Conservation (phyloP, 495 filamentous ascomycete species). For the Bacidia gigantensis region DNA sequence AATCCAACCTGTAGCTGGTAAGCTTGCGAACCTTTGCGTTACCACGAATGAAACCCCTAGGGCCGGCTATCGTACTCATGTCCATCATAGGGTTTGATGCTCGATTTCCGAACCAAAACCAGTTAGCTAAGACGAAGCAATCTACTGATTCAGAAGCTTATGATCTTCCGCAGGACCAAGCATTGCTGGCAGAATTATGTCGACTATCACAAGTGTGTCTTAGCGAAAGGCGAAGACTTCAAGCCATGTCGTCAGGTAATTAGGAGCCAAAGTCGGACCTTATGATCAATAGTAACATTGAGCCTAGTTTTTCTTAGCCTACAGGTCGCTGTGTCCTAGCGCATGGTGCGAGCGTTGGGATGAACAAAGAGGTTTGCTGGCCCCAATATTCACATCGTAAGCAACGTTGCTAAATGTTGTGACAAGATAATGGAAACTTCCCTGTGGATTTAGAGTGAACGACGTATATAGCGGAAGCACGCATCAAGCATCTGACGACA, state of each 20-base stretch:
- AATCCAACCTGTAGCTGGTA: conserved; percentile 32
- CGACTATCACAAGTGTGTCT: conserved; percentile 99
- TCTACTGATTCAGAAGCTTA: not conserved
- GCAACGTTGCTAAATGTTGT: not conserved
- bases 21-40: too few relatives aligned
- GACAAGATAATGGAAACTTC: conserved; percentile 83
- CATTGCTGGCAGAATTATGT: conserved; percentile 99
- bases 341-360: conserved; percentile 94
- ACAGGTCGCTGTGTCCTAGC: conserved; percentile 92
- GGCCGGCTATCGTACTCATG: not conserved
- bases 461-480: not conserved
- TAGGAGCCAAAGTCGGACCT: conserved; percentile 2
- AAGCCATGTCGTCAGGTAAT: conserved; percentile 91
- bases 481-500: too few relatives aligned
- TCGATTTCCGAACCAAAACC: conserved; percentile 97
- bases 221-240: conserved; percentile 98
- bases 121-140: conserved; percentile 34
- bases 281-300: not conserved
- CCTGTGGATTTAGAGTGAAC: conserved; percentile 40
- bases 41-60: too few relatives aligned
- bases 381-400: not conserved
- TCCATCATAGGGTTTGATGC: conserved; percentile 74
- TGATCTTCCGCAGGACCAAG: conserved; percentile 40
- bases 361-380: conserved; percentile 72
- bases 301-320: conserved; percentile 80